phyloP scores from a whole-genome alignment of 805 yeast species.

The Ogataea philodendri region DNA sequence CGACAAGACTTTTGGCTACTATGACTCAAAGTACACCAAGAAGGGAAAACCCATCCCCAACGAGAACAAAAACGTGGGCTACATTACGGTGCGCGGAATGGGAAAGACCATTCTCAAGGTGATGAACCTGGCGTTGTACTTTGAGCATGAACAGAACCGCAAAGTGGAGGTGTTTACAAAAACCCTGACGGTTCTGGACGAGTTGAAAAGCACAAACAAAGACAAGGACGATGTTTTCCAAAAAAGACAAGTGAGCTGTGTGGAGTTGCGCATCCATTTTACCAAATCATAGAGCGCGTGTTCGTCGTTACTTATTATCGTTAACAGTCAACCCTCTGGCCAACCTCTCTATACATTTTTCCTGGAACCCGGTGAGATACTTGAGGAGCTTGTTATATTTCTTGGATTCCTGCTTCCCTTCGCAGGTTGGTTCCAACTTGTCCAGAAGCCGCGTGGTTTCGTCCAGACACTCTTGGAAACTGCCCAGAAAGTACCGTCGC shows the following conservation, averaged over 20 bases:
- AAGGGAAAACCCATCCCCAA: constrained; percentile 32
- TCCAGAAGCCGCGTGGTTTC: constrained; percentile 34
- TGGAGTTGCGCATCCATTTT: constrained; percentile 43
- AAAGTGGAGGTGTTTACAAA: constrained; percentile 62
- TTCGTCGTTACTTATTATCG: constrained; percentile 1
- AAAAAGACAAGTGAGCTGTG: constrained; percentile 46
- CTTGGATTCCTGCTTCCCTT: constrained; percentile 35
- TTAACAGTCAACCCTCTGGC: background rate
- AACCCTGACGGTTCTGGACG: constrained; percentile 71
- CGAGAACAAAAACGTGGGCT: constrained; percentile 31
- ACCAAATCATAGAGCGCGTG: too few relatives aligned
- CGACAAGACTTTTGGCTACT: constrained; percentile 43
- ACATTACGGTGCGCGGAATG: constrained; percentile 66
- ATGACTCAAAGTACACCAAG: constrained; percentile 40
- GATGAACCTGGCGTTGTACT: constrained; percentile 59
- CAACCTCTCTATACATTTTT: constrained; percentile 36
- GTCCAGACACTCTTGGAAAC: constrained; percentile 51
- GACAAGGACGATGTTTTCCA: constrained; percentile 34
- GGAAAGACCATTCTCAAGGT: constrained; percentile 69
- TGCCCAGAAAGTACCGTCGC: constrained; percentile 53
- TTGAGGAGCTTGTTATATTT: constrained; percentile 49
- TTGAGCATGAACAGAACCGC: constrained; percentile 48
- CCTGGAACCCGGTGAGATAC: constrained; percentile 48
- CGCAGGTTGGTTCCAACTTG: constrained; percentile 28
- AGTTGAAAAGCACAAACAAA: constrained; percentile 37